Percentiles rank a stretch among this genome's conserved stretches.
Conservation (phyloP, 805 yeast genomes). For the Ogataea salicorniae region DNA sequence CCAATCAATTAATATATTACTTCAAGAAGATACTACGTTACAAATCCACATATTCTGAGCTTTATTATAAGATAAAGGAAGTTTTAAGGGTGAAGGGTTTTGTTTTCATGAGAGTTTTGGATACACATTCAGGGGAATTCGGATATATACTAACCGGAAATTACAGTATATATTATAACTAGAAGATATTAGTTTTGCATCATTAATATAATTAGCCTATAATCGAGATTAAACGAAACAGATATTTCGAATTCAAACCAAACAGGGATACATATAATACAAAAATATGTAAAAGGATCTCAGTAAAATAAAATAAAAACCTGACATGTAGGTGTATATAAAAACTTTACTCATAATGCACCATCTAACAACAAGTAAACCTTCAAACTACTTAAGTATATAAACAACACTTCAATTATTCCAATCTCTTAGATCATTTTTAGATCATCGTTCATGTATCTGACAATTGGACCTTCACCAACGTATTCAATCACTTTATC, state of each 20-base stretch:
- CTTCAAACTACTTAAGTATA: too few relatives aligned
- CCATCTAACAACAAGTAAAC: too few relatives aligned
- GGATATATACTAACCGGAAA: constrained; percentile 12
- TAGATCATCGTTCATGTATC: constrained; percentile 69
- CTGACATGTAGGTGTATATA: not conserved
- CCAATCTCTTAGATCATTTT: constrained; percentile 7
- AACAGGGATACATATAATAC: too few relatives aligned
- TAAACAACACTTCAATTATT: not conserved
- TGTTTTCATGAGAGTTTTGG: constrained; percentile 8
- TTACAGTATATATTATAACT: constrained; percentile 3
- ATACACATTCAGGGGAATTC: constrained; percentile 12
- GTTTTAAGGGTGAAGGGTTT: constrained; percentile 7
- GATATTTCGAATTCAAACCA: too few relatives aligned
- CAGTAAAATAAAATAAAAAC: too few relatives aligned
- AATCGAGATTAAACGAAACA: not conserved
- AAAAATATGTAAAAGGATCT: too few relatives aligned
- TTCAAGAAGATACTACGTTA: constrained; percentile 5
- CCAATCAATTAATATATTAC: constrained; percentile 12
- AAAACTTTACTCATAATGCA: too few relatives aligned
- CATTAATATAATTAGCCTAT: not conserved
- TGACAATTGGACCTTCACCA: constrained; percentile 85
- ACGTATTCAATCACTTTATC: constrained; percentile 80
- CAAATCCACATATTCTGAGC: constrained; percentile 7
- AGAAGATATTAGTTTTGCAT: not conserved
- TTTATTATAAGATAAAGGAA: constrained; percentile 11